These are phyloP conservation scores for Phialocephala sp. DNA, from an alignment of 2,329 filamentous ascomycete genomes.

Conservation along the genomic window DNA sequence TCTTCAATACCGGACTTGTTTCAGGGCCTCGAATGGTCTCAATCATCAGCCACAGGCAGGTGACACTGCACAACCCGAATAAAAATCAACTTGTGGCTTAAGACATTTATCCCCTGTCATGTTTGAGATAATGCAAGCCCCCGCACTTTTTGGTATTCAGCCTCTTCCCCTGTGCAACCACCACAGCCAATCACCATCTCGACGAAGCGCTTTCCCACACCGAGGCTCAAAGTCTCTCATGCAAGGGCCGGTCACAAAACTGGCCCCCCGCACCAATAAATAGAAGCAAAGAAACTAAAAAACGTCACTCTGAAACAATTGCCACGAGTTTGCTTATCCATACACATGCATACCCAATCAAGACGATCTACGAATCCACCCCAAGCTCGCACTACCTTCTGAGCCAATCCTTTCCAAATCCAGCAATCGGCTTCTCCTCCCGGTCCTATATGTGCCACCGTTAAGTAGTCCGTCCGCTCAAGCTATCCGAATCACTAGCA, in stretches of 20 bases:
- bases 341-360: background rate
- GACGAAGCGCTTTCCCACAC: background rate
- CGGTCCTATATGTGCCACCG: too few relatives aligned
- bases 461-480: too few relatives aligned
- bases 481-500: too few relatives aligned
- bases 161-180: background rate
- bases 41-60: background rate
- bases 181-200: background rate
- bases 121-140: slow-evolving; percentile 6
- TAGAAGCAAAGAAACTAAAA: background rate
- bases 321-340: background rate
- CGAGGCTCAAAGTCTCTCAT: background rate
- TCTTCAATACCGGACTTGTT: too few relatives aligned
- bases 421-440: too few relatives aligned
- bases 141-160: background rate
- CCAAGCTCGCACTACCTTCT: background rate
- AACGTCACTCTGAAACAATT: slow-evolving; percentile 5
- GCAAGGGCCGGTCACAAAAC: background rate
- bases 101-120: background rate
- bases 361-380: background rate
- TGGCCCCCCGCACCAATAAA: background rate
- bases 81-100: background rate
- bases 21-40: too few relatives aligned
- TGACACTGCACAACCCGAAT: background rate
- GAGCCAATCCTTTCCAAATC: too few relatives aligned